Evolutionary conservation across 192 early-diverging fungal species (phyloP), one percentile per base, ranked within the genome.

Genomic region (Coemansia sp.): DNA sequence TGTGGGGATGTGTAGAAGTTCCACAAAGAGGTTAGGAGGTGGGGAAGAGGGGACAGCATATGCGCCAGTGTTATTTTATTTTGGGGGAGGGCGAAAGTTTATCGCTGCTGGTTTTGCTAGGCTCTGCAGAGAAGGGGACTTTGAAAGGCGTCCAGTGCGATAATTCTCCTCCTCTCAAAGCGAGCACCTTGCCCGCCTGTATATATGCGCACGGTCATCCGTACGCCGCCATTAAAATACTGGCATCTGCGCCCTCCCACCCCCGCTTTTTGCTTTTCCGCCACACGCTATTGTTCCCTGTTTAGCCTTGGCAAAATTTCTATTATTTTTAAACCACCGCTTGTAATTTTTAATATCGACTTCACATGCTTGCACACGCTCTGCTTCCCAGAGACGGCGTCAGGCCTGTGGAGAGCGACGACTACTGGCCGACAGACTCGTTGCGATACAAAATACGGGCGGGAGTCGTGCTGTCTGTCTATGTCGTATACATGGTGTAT

Each of bases 381-480:
- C 9, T n/a, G 22, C 22, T 10, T 21, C 4, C 2, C 1, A 33
- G n/a, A 43, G 4, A 37, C 17, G 11, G 2, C 31, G 27, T 26
- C 1, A 10, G 19, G 18, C 18, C n/a, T 8, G 17, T 52, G 13
- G 48, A 57, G 25, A 38, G 35, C 5, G 29, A 53, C 15, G 63
- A 59, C 9, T 47, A 45, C 19, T 66, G 64, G 60, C 29, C 23
- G 14, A n/a, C 21, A 8, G 56, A 39, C 30, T 59, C 70, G 7
- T 15, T 5, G 21, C 33, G 38, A n/a, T 74, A 74, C 56, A 67
- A 56, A 19, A 59, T 74, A 18, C 59, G 64, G 23, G 60, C 38
- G 0, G 70, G 70, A 4, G 30, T 67, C 2, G 19, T 63, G 10
- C 21, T 74, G 46, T 35, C 37, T 5, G 25, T 74, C 18, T 74